Evolutionary conservation across 331 rosid genomes (phyloP), one percentile per base, ranked within the genome.

Genomic region (Quercus tomentella): DNA sequence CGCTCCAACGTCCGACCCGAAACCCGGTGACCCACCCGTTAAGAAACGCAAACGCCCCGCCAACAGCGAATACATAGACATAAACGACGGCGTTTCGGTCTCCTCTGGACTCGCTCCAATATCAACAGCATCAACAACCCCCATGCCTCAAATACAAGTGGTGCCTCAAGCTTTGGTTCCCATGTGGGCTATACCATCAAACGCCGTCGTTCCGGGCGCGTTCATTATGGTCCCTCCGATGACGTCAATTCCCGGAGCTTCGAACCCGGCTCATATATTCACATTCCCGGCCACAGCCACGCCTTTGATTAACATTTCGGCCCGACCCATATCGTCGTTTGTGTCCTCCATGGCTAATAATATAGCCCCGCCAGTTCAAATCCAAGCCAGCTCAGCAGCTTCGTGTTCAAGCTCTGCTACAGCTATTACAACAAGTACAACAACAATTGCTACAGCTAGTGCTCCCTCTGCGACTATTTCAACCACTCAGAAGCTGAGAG

Each of bases 181-280:
- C 41, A 79, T 91, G 88, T 91, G 98, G 98, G 90, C 95, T 52
- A 88, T 93, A 28, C 91, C 95, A 0, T 87, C 98, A 17, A 93
- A 90, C 93, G 90, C 84, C 25, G 84, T 91, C 56, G 91, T 91
- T 69, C 90, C 89, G 0, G 92, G 94, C 1, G 81, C 98, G 14
- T 89, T 90, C 78, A 87, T 91, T 79, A 87, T 93, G 71, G 86
- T 91, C 62, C 89, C 89, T 15, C 22, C 90, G 15, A 56, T 85
- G 77, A 82, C 81, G 4, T 62, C 89, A 14, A 30, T 76, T 17
- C 30, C 78, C 22, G 83, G 84, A 73, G 69, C 90, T 70, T 82
- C 93, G 1, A 78, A 80, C 41, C 87, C 84, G 7, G 88, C 91
- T 0, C 98, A 90, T 20, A 45, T 89, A 41, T 91, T 90, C 31